Conservation (phyloP, 2,329 filamentous ascomycete species). For the Ceratocystiopsis brevicomis region DNA sequence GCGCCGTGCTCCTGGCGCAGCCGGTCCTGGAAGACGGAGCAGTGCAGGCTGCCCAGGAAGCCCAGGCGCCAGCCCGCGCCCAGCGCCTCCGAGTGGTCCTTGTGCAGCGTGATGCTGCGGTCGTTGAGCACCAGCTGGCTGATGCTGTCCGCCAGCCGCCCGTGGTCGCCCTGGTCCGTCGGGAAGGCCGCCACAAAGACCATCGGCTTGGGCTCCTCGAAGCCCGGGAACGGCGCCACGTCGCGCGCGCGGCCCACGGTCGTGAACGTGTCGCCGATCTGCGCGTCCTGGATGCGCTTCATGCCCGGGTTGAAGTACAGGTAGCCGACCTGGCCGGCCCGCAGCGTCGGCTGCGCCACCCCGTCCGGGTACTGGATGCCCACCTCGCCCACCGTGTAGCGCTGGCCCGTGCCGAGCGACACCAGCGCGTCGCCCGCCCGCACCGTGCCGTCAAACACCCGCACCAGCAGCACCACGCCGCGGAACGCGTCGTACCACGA, state of each 20-base stretch:
- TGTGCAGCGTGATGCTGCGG: conserved; percentile 79
- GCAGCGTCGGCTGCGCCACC: conserved; percentile 58
- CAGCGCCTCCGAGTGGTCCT: conserved; percentile 84
- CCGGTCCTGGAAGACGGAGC: conserved; percentile 96
- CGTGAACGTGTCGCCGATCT: conserved; percentile 90
- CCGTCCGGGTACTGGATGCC: conserved; percentile 89
- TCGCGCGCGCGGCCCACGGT: conserved; percentile 54
- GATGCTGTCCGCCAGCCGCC: conserved; percentile 80
- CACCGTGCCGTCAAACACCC: conserved; percentile 76
- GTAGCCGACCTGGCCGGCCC: conserved; percentile 90
- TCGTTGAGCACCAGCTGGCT: conserved; percentile 88
- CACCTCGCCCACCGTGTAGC: conserved; percentile 88
- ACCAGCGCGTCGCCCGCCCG: conserved; percentile 68
- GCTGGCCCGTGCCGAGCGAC: conserved; percentile 72
- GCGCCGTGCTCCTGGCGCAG: conserved; percentile 85
- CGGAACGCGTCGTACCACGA: conserved; percentile 97
- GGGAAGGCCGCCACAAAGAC: conserved; percentile 96
- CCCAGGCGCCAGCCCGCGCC: conserved; percentile 88
- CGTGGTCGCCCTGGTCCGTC: conserved; percentile 74
- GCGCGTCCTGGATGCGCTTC: conserved; percentile 90
- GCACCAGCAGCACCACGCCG: conserved; percentile 77
- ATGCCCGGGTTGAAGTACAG: conserved; percentile 96
- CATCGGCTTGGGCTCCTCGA: conserved; percentile 96
- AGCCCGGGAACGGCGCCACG: conserved; percentile 72
- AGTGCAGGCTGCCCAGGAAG: conserved; percentile 91